Base-by-base conservation (phyloP, 345 rosid genomes). In the Kandelia obovata region DNA sequence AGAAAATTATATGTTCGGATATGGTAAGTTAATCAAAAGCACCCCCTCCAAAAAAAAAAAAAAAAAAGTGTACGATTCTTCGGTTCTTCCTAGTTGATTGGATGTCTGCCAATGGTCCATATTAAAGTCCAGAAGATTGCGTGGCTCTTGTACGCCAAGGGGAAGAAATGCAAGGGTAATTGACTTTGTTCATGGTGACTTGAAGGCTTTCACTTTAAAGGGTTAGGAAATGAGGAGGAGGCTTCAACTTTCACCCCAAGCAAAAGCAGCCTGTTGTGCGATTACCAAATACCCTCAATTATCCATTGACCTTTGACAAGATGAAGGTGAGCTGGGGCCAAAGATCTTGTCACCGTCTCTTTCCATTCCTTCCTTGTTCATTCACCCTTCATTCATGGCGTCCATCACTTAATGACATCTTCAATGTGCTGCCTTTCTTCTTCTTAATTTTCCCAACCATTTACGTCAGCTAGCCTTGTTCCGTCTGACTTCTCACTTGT, bases 151-250 rank as follows among this genome's bases (percentile, higher is more conserved):
- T 7, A 65, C 69, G 47, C 16, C 19, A 27, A 71, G n/a, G 37
- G 53, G 55, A 65, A 67, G 32, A 67, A 70, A 68, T 15, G 19
- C 5, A 64, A 26, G 61, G 47, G 62, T 21, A 61, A 39, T 63
- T 59, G 69, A 58, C 67, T 46, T 53, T 58, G 59, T 55, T 64
- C 65, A 15, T 11, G 11, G 17, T 74, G 81, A 83, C 64, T 76
- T 63, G 81, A 69, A 71, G 74, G 51, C 73, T 83, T 83, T 80
- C 64, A 78, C 82, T 65, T 56, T 66, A 11, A 15, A 10, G 2
- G 77, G 58, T 58, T 58, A 65, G 60, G 71, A 58, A 52, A 43
- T 55, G 52, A 28, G 5, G 62, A 31, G 5, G 69, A 53, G 56
- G 27, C 34, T 68, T 49, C 58, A 35, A 56, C 66, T 53, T 68